Conservation (phyloP, 1,139 yeast species). For the Yamadazyma sp. region DNA sequence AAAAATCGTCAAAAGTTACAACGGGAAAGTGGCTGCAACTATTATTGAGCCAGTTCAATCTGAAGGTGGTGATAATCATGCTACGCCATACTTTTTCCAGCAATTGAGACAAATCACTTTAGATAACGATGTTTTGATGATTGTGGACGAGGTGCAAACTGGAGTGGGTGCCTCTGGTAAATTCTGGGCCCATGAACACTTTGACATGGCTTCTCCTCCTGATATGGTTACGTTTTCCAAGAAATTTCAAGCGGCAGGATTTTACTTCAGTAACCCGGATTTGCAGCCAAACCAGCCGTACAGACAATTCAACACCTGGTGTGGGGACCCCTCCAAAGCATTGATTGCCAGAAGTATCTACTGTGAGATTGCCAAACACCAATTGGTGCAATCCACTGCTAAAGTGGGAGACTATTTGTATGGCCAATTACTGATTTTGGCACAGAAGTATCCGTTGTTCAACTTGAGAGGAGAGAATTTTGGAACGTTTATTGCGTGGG, state of each 20-base stretch:
- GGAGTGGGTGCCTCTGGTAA: conserved; percentile 86
- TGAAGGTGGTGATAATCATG: conserved; percentile 89
- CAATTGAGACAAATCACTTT: conserved; percentile 71
- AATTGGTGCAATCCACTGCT: conserved; percentile 54
- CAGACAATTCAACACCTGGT: conserved; percentile 90
- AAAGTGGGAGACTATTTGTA: conserved; percentile 66
- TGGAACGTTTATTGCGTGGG: conserved; percentile 83
- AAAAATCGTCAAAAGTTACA: conserved; percentile 44
- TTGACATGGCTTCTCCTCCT: conserved; percentile 68
- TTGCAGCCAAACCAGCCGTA: conserved; percentile 69
- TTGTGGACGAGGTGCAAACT: conserved; percentile 83
- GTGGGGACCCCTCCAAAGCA: conserved; percentile 84
- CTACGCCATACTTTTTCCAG: conserved; percentile 72
- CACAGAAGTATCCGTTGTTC: conserved; percentile 52
- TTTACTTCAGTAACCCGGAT: conserved; percentile 70
- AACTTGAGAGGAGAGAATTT: conserved; percentile 72
- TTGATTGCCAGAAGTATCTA: conserved; percentile 70
- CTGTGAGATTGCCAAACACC: conserved; percentile 59
- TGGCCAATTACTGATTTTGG: conserved; percentile 49
- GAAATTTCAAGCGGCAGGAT: conserved; percentile 86
- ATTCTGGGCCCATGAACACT: conserved; percentile 87
- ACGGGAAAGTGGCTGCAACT: conserved; percentile 63
- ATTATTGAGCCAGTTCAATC: conserved; percentile 82
- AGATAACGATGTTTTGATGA: conserved; percentile 65
- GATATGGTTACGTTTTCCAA: conserved; percentile 83